phyloP scores from a whole-genome alignment of 352 stramenopile genomes.

The Globisporangium alternatum region DNA sequence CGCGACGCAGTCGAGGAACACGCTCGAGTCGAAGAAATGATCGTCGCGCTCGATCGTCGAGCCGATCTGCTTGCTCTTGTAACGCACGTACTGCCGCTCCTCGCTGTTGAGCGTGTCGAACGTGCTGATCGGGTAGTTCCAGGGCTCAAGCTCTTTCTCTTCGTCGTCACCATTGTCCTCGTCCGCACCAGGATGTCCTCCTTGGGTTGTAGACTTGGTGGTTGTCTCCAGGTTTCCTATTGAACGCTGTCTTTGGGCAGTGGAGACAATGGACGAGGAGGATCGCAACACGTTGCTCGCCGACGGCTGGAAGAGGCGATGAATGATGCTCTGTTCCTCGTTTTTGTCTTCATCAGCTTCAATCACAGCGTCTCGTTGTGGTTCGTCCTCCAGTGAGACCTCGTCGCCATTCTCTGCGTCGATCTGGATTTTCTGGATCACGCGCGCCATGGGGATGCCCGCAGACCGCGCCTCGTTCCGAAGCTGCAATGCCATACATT shows the following conservation, averaged over 20 bases:
- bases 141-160: slow-evolving; percentile 30
- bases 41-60: slow-evolving; percentile 57
- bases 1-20: slow-evolving; percentile 66
- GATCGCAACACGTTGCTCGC: neutral
- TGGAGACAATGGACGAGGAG: neutral
- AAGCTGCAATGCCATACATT: slow-evolving; percentile 16
- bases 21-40: slow-evolving; percentile 58
- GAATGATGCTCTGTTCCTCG: slow-evolving; percentile 12
- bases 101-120: slow-evolving; percentile 59
- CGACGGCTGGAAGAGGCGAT: slow-evolving; percentile 12
- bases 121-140: slow-evolving; percentile 65
- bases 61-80: slow-evolving; percentile 53
- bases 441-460: slow-evolving; percentile 33
- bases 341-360: neutral
- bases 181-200: neutral
- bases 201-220: neutral
- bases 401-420: slow-evolving; percentile 42
- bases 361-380: neutral
- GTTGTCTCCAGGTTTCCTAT: neutral
- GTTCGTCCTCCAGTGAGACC: slow-evolving; percentile 6
- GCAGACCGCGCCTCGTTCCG: slow-evolving; percentile 38
- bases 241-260: neutral
- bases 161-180: neutral
- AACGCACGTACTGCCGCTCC: slow-evolving; percentile 63
- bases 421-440: slow-evolving; percentile 52